Evolutionary conservation across 345 rosid species (phyloP), one percentile per base, ranked within the genome.

Genomic region (Heritiera littoralis): DNA sequence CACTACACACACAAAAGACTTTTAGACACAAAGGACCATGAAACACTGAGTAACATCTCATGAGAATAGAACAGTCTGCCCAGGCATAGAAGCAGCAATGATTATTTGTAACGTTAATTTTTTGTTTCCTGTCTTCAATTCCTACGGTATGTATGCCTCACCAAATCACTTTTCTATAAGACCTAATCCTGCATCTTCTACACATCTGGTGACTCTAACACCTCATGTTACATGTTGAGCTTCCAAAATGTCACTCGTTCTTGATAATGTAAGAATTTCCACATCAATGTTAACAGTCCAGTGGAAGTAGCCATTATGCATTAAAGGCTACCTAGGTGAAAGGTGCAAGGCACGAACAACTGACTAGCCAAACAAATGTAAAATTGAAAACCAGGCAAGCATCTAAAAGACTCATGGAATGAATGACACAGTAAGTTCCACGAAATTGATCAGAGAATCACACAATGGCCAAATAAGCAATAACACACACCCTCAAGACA

Each of bases 401-500:
- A 5, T 72, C 43, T 10, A 54, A 8, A 14, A 30, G n/a, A 35
- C 9, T 35, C 17, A 72, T 35, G 64, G 15, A 54, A 18, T 72
- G 15, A 54, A 18, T 72, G 35, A 52, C 1, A 71, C 14, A 71
- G 17, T 35, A 14, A 15, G 4, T 71, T 52, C 45, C 23, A 30
- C 6, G 7, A 72, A 72, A 51, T 51, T 23, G 55, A 49, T 70
- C 13, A 72, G 4, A 72, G 9, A 71, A 30, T 30, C 20, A 51
- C 60, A 72, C n/a, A 40, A 61, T 20, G 20, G 40, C 49, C 14
- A 77, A 77, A 66, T 13, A 74, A 68, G 56, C 46, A 52, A 51
- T 23, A 20, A 9, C 84, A 79, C 83, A 94, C 78, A 92, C 99
- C 99, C 60, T 92, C 94, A 64, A 92, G 87, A 79, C 91, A 89